phyloP scores from a whole-genome alignment of 2,329 filamentous ascomycete species.

The Albophoma yamanashiensis region DNA sequence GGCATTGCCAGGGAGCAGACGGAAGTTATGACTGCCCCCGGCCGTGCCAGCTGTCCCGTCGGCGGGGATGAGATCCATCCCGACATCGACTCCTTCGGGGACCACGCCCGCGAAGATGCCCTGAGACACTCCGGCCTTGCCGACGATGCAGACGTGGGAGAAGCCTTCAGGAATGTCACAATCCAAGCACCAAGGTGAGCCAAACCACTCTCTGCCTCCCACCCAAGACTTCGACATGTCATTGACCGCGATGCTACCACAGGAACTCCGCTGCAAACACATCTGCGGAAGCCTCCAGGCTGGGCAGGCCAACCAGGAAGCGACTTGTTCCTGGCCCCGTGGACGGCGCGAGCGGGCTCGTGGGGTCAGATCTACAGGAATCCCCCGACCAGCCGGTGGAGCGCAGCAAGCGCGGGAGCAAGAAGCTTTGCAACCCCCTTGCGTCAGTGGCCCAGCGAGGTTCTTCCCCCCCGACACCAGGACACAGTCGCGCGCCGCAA shows the following conservation, averaged over 20 bases:
- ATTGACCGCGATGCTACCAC: neutral
- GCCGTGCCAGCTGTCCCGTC: conserved; percentile 9
- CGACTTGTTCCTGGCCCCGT: conserved; percentile 2
- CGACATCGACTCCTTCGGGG: conserved; percentile 14
- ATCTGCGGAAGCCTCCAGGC: neutral
- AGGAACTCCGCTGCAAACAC: neutral
- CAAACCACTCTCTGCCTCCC: neutral
- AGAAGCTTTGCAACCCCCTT: conserved; percentile 18
- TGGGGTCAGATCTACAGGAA: conserved; percentile 2
- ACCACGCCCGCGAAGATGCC: conserved; percentile 11
- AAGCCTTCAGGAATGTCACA: conserved; percentile 12
- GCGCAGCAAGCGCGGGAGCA: conserved; percentile 8
- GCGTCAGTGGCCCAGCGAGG: conserved; percentile 9
- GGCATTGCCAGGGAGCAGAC: no score
- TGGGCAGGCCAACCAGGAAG: conserved; percentile 3
- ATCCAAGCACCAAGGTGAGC: conserved; percentile 6
- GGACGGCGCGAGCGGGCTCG: neutral
- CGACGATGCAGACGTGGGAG: conserved; percentile 13
- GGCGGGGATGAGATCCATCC: conserved; percentile 14
- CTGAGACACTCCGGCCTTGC: conserved; percentile 9
- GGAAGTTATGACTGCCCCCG: conserved; percentile 4
- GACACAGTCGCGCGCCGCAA: conserved; percentile 7
- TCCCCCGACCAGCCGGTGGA: conserved; percentile 2
- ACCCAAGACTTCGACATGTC: neutral
- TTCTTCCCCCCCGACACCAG: conserved; percentile 10